A percentile compares a stretch with the other conserved stretches of the same genome.
These are phyloP conservation scores for Thecaphora frezii DNA, from an alignment of 1,284 basidiomycete species.

Conservation along the genomic window DNA sequence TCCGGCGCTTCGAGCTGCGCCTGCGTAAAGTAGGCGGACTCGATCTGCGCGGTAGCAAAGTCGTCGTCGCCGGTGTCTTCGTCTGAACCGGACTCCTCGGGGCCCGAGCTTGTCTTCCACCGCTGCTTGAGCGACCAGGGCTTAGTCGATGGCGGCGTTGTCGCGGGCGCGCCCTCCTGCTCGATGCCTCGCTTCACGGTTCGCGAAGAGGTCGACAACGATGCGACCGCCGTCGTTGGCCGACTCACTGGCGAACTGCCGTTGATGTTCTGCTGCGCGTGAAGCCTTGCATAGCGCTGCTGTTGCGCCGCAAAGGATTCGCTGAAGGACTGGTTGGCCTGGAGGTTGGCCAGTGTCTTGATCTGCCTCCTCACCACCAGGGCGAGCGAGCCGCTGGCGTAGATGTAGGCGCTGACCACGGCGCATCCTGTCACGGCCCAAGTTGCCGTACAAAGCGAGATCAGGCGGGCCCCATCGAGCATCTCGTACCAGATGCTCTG, in stretches of 20 bases:
- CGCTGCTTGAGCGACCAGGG: too few relatives aligned
- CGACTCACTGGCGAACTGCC: neutral
- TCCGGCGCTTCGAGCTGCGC: constrained; percentile 18
- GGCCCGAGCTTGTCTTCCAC: too few relatives aligned
- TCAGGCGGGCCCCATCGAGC: too few relatives aligned
- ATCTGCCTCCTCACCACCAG: constrained; percentile 14
- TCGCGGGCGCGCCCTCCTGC: too few relatives aligned
- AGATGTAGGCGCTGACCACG: constrained; percentile 9
- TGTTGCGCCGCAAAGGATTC: constrained; percentile 11
- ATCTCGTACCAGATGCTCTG: constrained; percentile 27
- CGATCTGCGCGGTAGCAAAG: constrained; percentile 3
- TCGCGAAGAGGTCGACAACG: too few relatives aligned
- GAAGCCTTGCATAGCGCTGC: neutral
- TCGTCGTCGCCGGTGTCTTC: neutral
- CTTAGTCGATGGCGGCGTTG: too few relatives aligned
- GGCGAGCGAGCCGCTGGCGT: constrained; percentile 14
- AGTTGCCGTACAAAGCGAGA: too few relatives aligned
- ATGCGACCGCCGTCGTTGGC: constrained; percentile 11
- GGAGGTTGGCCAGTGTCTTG: constrained; percentile 13
- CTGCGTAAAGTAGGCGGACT: constrained; percentile 16
- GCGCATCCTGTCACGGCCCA: constrained; percentile 22
- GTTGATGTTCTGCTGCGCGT: constrained; percentile 3
- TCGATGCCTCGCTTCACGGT: too few relatives aligned
- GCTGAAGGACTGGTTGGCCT: constrained; percentile 16
- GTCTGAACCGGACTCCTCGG: constrained; percentile 3